Percentiles rank a stretch among this genome's conserved stretches.
phyloP scores from a whole-genome alignment of 179 eudicot genomes.

The Spergularia azorica region DNA sequence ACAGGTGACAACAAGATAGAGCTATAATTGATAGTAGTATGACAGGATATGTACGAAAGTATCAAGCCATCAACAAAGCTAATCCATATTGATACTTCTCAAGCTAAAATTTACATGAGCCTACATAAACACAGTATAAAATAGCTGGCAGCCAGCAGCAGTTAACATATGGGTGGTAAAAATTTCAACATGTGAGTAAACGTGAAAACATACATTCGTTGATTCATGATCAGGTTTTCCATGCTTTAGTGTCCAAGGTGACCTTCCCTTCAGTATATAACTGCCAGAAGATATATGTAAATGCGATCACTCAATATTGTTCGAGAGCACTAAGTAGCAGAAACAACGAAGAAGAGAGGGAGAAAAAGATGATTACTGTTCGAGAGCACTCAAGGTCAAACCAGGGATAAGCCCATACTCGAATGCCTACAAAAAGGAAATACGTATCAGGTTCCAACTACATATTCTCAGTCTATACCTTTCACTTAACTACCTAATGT shows the following conservation, averaged over 20 bases:
- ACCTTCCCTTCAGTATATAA: constrained; percentile 73
- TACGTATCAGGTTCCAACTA: constrained; percentile 2
- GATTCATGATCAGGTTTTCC: constrained; percentile 90
- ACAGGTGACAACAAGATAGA: not conserved
- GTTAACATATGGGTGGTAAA: constrained; percentile 4
- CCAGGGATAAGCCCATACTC: constrained; percentile 93
- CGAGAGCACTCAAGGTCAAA: constrained; percentile 70
- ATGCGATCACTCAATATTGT: constrained; percentile 18
- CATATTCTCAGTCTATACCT: not conserved
- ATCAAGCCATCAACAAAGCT: not conserved
- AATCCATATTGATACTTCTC: not conserved
- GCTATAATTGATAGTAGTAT: no score
- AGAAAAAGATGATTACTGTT: constrained; percentile 56
- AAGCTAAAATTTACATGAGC: not conserved
- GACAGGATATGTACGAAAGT: not conserved
- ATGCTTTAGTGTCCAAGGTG: constrained; percentile 86
- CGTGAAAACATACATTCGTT: constrained; percentile 52
- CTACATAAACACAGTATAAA: not conserved
- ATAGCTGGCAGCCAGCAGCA: not conserved
- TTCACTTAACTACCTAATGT: not conserved
- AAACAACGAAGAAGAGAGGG: constrained; percentile 1
- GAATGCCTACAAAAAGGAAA: constrained; percentile 64
- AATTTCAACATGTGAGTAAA: constrained; percentile 5
- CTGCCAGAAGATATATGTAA: constrained; percentile 39
- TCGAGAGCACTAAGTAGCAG: not conserved